phyloP scores from a whole-genome alignment of 129 eudicot genomes.

The Saposhnikovia divaricata region DNA sequence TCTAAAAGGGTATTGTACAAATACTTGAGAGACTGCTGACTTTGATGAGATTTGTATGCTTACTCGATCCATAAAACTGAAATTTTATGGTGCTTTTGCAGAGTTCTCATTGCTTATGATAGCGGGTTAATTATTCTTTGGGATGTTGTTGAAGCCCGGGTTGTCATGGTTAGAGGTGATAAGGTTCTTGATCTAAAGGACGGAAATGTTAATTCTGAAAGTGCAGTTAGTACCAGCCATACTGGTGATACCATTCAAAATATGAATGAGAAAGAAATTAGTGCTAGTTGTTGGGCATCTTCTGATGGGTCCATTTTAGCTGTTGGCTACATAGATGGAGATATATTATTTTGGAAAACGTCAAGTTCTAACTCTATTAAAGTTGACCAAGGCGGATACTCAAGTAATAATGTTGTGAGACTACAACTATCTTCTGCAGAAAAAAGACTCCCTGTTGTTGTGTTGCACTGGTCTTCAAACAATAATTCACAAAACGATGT shows the following conservation, averaged over 20 bases:
- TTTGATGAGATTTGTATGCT: background rate
- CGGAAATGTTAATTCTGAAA: slow-evolving; percentile 30
- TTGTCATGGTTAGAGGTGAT: slow-evolving; percentile 47
- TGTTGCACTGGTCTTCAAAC: slow-evolving; percentile 59
- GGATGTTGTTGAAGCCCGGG: slow-evolving; percentile 73
- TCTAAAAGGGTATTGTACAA: background rate
- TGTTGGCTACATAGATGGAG: slow-evolving; percentile 90
- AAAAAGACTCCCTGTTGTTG: slow-evolving; percentile 78
- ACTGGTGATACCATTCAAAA: slow-evolving; percentile 25
- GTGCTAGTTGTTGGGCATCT: slow-evolving; percentile 96
- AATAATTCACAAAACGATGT: slow-evolving; percentile 47
- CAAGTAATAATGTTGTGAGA: slow-evolving; percentile 61
- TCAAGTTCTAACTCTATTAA: slow-evolving; percentile 34
- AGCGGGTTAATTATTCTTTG: slow-evolving; percentile 70
- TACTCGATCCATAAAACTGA: background rate
- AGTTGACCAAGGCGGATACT: slow-evolving; percentile 34
- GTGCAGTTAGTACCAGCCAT: slow-evolving; percentile 22
- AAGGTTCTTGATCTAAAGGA: slow-evolving; percentile 65
- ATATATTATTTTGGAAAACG: slow-evolving; percentile 79
- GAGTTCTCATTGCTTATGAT: slow-evolving; percentile 79
- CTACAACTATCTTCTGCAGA: slow-evolving; percentile 70
- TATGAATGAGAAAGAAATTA: slow-evolving; percentile 75
- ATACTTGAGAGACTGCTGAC: background rate
- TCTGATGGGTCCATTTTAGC: slow-evolving; percentile 70
- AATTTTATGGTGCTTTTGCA: slow-evolving; percentile 38